These are phyloP conservation scores for Pistacia integerrima DNA, from an alignment of 345 rosid genomes.

Conservation along the genomic window DNA sequence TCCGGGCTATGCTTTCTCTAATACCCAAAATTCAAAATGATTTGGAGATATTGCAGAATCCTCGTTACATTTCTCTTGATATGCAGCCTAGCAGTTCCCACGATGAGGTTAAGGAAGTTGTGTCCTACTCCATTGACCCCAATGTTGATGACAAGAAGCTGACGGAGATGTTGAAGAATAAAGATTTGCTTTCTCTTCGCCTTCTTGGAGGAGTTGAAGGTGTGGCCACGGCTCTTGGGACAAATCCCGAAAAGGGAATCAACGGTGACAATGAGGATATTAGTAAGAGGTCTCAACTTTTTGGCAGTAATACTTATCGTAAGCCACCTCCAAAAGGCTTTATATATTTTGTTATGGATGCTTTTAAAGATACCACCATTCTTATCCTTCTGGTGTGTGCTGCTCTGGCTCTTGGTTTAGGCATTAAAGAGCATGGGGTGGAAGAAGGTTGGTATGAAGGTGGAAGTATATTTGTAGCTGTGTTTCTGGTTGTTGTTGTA, in stretches of 20 bases:
- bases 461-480: constrained; percentile 55
- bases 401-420: constrained; percentile 48
- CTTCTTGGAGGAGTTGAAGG: constrained; percentile 55
- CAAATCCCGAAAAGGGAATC: constrained; percentile 50
- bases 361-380: constrained; percentile 63
- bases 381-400: constrained; percentile 54
- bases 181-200: constrained; percentile 33
- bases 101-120: constrained; percentile 19
- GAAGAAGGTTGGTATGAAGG: constrained; percentile 69
- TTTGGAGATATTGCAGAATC: constrained; percentile 25
- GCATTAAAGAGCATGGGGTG: constrained; percentile 51
- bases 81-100: constrained; percentile 27
- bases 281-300: constrained; percentile 34
- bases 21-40: constrained; percentile 25
- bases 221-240: constrained; percentile 51
- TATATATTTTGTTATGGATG: constrained; percentile 53
- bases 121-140: constrained; percentile 28
- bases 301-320: constrained; percentile 59
- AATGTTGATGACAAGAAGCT: constrained; percentile 38
- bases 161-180: constrained; percentile 43
- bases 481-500: constrained; percentile 49
- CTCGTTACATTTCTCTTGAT: constrained; percentile 35
- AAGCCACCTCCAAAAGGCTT: constrained; percentile 66
- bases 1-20: constrained; percentile 58
- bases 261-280: constrained; percentile 41